Percentiles rank a stretch among this genome's conserved stretches.
phyloP scores from a whole-genome alignment of 2,329 filamentous ascomycete species.

The Colletotrichum sidae region DNA sequence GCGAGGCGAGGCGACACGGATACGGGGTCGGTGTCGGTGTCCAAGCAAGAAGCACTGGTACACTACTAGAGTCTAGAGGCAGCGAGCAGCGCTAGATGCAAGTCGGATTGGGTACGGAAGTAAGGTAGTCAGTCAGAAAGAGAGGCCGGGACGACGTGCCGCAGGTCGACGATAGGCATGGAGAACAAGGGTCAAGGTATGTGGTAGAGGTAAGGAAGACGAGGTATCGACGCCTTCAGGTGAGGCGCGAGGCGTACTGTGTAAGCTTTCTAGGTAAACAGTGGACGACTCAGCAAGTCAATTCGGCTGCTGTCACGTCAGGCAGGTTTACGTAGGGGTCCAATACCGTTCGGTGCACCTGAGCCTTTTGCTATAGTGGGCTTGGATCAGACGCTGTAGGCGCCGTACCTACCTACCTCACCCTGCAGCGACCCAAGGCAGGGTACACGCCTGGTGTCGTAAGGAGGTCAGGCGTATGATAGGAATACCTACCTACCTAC shows the following conservation, averaged over 20 bases:
- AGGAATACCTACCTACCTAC: neutral
- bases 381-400: no score
- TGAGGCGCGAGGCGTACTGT: neutral
- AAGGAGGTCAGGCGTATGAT: neutral
- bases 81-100: neutral
- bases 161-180: constrained; percentile 33
- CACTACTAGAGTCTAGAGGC: constrained; percentile 15
- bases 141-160: constrained; percentile 37
- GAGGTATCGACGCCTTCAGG: neutral
- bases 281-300: no score
- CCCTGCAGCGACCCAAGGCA: no score
- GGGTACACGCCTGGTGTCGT: no score
- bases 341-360: neutral
- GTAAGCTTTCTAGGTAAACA: neutral
- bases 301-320: no score
- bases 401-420: neutral
- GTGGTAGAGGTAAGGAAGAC: constrained; percentile 27
- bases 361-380: no score
- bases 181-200: constrained; percentile 37
- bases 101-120: constrained; percentile 11
- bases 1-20: constrained; percentile 24
- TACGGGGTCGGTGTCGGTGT: neutral
- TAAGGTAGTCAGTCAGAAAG: constrained; percentile 10
- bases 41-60: no score
- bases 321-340: no score